Evolutionary conservation across 768 basidiomycete species (phyloP).

Genomic region (Pilatotrama ljubarskyi): DNA sequence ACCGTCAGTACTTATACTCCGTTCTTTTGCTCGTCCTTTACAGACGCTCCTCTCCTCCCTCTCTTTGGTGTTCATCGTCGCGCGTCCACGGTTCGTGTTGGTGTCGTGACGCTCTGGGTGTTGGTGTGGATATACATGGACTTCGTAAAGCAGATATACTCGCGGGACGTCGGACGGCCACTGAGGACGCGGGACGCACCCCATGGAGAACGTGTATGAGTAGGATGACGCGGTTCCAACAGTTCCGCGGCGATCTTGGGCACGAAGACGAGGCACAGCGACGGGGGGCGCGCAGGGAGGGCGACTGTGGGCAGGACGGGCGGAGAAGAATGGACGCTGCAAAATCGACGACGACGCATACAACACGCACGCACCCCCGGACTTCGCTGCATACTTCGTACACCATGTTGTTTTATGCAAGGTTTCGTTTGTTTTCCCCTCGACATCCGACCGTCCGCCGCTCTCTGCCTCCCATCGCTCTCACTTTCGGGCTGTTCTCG

Average conservation of each 20-base stretch:
- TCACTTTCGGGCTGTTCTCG: not conserved
- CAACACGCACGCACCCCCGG: constrained; percentile 17
- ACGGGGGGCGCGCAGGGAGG: not conserved
- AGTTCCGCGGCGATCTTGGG: not conserved
- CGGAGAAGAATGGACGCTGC: constrained; percentile 11
- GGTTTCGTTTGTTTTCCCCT: constrained; percentile 1
- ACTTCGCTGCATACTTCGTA: constrained; percentile 17
- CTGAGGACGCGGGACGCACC: constrained; percentile 9
- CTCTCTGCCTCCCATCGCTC: not conserved
- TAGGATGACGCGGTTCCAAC: constrained; percentile 2
- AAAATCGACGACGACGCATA: constrained; percentile 18
- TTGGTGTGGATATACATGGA: constrained; percentile 24
- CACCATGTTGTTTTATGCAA: constrained; percentile 18
- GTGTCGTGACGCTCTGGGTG: constrained; percentile 14
- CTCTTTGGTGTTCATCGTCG: constrained; percentile 19
- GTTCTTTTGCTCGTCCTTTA: constrained; percentile 17
- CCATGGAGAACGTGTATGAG: constrained; percentile 8
- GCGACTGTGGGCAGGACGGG: not conserved
- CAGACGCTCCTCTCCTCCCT: constrained; percentile 14
- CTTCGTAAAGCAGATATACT: constrained; percentile 11
- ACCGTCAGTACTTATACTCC: constrained; percentile 30
- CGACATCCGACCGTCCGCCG: not conserved
- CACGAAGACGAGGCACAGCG: not conserved
- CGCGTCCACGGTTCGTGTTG: constrained; percentile 8
- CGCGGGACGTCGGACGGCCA: constrained; percentile 14